Base-by-base conservation (phyloP, 129 eudicot species). In the Mikania micrantha region DNA sequence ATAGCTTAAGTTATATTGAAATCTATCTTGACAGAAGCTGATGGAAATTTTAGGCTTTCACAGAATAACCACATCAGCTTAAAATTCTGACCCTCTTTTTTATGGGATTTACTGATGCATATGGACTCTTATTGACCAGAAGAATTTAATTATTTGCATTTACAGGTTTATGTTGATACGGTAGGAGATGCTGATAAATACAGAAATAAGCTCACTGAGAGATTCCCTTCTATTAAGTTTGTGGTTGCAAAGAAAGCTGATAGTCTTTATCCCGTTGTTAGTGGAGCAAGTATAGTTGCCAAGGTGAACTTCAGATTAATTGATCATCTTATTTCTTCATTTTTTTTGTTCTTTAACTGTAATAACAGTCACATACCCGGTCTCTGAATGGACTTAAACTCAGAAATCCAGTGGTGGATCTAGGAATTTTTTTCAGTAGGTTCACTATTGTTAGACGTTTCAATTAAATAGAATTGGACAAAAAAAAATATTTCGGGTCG, bases 271-370 rank as follows among this genome's bases (percentile, higher is more conserved):
- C 96, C 98, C 15, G 98, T 93, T 67, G 98, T 93, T 41, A 88
- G 98, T 81, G 98, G 98, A 71, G 98, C 98, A 62, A 93, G 98
- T 79, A 93, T 93, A 57, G 98, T 86, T 40, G 98, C 98, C 32
- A 93, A 93, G 96, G 98, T 89, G 69, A 81, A 17, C 80, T 64
- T 66, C 64, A 60, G 12, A 34, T 20, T 64, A 13, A 53, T 39
- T 38, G 42, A 7, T 16, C 58, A 31, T 65, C 44, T 40, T 17
- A 35, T 25, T 0, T 54, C 34, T 60, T 60, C 56, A 25, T 15
- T 61, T 67, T 31, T 15, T 7, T 22, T 9, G 59, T 44, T 50
- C 4, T 11, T 0, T 16, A 57, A 27, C 10, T 13, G 7, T 27
- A 31, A 24, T 11, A 11, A 25, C n/a, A 54, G 8, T 25, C 61